These are phyloP conservation scores for Sisymbrium irio DNA, from an alignment of 345 rosid genomes.

Conservation along the genomic window DNA sequence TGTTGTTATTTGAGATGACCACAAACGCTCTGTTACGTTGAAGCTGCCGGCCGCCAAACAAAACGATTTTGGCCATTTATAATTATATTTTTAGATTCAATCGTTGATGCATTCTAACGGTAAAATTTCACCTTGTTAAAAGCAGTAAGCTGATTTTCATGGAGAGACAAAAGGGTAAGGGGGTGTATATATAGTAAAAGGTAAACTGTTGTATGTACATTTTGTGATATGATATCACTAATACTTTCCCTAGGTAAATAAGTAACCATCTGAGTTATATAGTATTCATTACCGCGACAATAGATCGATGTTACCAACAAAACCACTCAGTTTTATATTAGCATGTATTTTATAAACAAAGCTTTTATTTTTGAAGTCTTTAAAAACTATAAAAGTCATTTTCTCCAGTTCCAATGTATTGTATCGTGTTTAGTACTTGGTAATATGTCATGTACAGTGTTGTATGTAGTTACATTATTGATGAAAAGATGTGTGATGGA, in stretches of 20 bases:
- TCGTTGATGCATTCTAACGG: constrained; percentile 48
- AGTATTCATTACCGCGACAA: background rate
- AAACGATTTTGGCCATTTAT: constrained; percentile 51
- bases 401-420: background rate
- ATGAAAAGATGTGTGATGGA: background rate
- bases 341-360: background rate
- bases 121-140: background rate
- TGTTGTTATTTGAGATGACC: background rate
- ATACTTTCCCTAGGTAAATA: too few species aligned
- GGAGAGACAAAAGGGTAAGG: background rate
- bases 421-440: background rate
- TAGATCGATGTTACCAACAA: background rate
- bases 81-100: constrained; percentile 72
- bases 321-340: background rate
- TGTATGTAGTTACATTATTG: background rate
- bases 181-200: too few species aligned
- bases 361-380: background rate
- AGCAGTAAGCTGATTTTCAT: too few species aligned
- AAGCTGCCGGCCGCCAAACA: constrained; percentile 22
- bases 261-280: background rate
- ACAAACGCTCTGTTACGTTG: constrained; percentile 19
- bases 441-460: background rate
- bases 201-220: too few species aligned
- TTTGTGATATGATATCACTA: too few species aligned
- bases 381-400: background rate